phyloP scores from a whole-genome alignment of 345 rosid genomes.

The Trapa bicornis region DNA sequence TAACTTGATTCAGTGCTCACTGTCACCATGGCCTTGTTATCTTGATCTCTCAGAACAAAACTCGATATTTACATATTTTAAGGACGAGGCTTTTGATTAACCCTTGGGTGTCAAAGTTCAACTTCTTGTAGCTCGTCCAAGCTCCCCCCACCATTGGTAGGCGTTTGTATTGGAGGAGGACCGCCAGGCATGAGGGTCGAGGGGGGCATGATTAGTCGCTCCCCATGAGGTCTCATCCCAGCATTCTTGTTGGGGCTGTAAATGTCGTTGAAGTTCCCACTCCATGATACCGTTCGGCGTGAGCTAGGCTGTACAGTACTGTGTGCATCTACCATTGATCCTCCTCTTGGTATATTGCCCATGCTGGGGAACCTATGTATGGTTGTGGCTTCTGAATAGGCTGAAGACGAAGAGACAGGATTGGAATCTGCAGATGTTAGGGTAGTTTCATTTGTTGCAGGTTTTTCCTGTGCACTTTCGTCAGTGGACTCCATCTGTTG shows the following conservation, averaged over 20 bases:
- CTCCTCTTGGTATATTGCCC: conserved; percentile 40
- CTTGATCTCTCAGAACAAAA: no score
- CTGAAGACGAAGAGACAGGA: conserved; percentile 15
- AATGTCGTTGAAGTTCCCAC: conserved; percentile 47
- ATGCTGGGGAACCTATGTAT: conserved; percentile 49
- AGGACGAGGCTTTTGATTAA: no score
- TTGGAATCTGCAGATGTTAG: conserved; percentile 19
- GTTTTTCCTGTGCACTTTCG: conserved; percentile 37
- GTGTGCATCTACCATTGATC: conserved; percentile 14
- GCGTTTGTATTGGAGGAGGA: conserved; percentile 15
- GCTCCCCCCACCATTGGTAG: conserved; percentile 34
- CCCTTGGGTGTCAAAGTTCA: conserved; percentile 43
- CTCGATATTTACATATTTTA: no score
- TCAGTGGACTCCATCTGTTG: conserved; percentile 32
- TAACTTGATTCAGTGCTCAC: no score
- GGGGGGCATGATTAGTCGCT: conserved; percentile 25
- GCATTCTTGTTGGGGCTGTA: conserved; percentile 18
- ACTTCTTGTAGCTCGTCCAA: conserved; percentile 93
- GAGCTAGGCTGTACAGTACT: conserved; percentile 24
- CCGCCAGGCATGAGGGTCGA: conserved; percentile 20
- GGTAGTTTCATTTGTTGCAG: conserved; percentile 26
- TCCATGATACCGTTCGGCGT: conserved; percentile 79
- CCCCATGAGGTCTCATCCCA: conserved; percentile 23
- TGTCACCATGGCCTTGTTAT: no score
- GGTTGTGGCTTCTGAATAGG: conserved; percentile 10